Evolutionary conservation across 1,284 basidiomycete species (phyloP).

Genomic region (Ganoderma meredithae): DNA sequence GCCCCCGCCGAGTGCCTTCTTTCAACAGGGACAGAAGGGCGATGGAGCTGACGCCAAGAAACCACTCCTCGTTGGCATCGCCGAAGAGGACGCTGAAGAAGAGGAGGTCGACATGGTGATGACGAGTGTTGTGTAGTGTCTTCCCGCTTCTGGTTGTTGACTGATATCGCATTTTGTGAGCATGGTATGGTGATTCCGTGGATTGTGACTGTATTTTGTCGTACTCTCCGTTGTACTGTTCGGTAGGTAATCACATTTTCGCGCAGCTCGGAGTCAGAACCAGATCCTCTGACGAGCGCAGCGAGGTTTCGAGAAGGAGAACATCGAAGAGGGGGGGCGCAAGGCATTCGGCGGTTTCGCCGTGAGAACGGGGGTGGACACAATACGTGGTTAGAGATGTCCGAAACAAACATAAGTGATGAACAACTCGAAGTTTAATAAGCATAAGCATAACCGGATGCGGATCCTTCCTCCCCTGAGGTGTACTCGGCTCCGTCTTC

Average conservation of each 20-base stretch:
- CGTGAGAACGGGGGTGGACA: not conserved
- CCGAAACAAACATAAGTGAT: too few species aligned
- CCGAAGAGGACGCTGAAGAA: slow-evolving; percentile 1
- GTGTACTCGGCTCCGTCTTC: slow-evolving; percentile 14
- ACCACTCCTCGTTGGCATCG: not conserved
- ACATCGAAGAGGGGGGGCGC: not conserved
- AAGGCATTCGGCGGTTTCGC: not conserved
- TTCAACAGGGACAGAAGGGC: not conserved
- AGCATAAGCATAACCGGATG: slow-evolving; percentile 24
- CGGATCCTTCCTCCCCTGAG: slow-evolving; percentile 21
- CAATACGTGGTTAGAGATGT: not conserved
- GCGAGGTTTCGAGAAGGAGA: not conserved
- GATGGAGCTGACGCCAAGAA: not conserved
- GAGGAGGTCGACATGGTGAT: slow-evolving; percentile 6
- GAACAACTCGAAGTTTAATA: slow-evolving; percentile 15
- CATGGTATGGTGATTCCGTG: not conserved
- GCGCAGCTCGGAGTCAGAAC: not conserved
- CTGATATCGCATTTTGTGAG: not conserved
- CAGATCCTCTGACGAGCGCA: not conserved
- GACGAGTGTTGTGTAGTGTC: slow-evolving; percentile 2
- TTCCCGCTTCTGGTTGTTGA: not conserved
- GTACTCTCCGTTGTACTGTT: not conserved
- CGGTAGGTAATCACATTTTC: slow-evolving; percentile 7
- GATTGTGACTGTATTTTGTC: not conserved
- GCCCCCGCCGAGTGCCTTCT: slow-evolving; percentile 1